Percentiles rank a stretch among this genome's conserved stretches.
Conservation (phyloP, 148 eudicot species). For the Heliosperma pusillum region DNA sequence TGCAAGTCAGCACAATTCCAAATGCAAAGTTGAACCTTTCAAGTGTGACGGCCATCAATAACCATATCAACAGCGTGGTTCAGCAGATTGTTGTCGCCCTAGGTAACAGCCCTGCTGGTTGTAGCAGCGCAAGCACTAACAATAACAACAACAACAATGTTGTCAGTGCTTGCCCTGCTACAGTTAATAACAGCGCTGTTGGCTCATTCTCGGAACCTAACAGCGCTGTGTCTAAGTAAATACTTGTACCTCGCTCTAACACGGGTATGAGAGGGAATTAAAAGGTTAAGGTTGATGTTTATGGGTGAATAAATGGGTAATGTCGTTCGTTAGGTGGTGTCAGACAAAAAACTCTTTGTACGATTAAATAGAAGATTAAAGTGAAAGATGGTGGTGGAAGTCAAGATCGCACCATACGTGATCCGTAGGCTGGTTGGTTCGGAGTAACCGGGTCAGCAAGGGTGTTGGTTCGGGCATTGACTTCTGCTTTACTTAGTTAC, state of each 20-base stretch:
- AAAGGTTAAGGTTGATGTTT: no score
- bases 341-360: not conserved
- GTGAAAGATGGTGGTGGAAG: slow-evolving; percentile 50
- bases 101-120: slow-evolving; percentile 8
- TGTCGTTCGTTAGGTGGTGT: slow-evolving; percentile 18
- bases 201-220: slow-evolving; percentile 14
- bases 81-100: slow-evolving; percentile 69
- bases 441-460: slow-evolving; percentile 32
- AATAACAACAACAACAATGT: slow-evolving; percentile 7
- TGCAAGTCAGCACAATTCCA: slow-evolving; percentile 68
- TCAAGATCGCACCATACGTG: slow-evolving; percentile 98
- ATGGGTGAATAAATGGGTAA: slow-evolving; percentile 3
- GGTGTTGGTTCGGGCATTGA: slow-evolving; percentile 99
- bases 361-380: slow-evolving; percentile 7
- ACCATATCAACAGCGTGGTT: slow-evolving; percentile 62
- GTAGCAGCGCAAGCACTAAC: slow-evolving; percentile 15
- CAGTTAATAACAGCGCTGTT: slow-evolving; percentile 8
- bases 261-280: not conserved
- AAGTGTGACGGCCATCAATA: slow-evolving; percentile 66
- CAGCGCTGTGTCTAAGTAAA: slow-evolving; percentile 1
- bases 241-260: not conserved
- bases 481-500: slow-evolving; percentile 47
- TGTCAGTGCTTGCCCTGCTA: slow-evolving; percentile 14
- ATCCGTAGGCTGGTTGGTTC: slow-evolving; percentile 47
- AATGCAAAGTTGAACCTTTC: slow-evolving; percentile 81